phyloP scores from a whole-genome alignment of 108 stramenopile genomes.

The Tribonema minus region DNA sequence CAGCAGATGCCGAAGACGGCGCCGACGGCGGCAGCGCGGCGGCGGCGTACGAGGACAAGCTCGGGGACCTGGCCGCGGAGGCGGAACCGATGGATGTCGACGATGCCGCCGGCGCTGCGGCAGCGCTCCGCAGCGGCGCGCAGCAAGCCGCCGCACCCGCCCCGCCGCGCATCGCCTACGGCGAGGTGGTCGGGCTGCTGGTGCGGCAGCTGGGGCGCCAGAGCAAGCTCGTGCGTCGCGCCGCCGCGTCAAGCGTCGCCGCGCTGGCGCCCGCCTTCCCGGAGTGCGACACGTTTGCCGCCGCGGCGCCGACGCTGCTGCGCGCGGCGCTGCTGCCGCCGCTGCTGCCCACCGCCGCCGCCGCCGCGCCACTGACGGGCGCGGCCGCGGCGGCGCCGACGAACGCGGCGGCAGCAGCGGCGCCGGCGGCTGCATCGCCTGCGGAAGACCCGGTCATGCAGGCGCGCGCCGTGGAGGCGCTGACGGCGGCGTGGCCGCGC shows the following conservation, averaged over 20 bases:
- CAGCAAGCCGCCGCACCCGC: too few relatives aligned
- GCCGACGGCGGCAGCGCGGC: background rate
- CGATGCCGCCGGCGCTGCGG: too few relatives aligned
- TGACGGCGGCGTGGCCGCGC: slow-evolving; percentile 37
- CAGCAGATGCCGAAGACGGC: background rate
- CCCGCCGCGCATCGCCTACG: too few relatives aligned
- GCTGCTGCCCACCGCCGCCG: background rate
- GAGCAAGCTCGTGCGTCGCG: background rate
- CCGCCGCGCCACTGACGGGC: background rate
- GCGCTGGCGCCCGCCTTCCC: slow-evolving; percentile 18
- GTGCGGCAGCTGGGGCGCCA: slow-evolving; percentile 22
- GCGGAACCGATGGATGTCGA: background rate
- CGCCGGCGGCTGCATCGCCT: background rate
- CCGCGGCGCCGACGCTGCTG: slow-evolving; percentile 27
- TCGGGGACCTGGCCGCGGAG: slow-evolving; percentile 3
- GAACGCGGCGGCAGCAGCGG: background rate
- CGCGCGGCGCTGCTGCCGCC: background rate
- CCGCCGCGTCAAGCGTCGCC: slow-evolving; percentile 12
- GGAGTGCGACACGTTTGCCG: slow-evolving; percentile 26
- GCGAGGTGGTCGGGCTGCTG: slow-evolving; percentile 15
- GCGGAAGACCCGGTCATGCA: slow-evolving; percentile 25
- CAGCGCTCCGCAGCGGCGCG: too few relatives aligned
- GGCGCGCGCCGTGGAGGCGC: slow-evolving; percentile 19
- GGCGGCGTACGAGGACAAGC: slow-evolving; percentile 17
- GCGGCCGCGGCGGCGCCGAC: background rate